Evolutionary conservation across 2,329 filamentous ascomycete species (phyloP).

Genomic region (Bipolaris victoriae): DNA sequence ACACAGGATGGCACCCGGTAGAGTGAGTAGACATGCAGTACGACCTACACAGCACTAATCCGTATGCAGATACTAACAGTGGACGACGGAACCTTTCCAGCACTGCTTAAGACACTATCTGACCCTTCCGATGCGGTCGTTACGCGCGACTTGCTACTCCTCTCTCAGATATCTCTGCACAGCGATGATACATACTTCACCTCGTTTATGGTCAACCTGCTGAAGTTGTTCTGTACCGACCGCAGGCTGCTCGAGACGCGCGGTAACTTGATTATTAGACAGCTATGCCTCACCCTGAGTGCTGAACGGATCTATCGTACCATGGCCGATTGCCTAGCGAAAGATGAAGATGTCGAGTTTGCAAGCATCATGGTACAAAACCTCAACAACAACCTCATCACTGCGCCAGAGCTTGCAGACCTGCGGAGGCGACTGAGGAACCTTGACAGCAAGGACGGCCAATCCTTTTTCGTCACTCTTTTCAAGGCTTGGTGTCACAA

Average conservation of each 20-base stretch:
- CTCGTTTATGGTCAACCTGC: conserved; percentile 95
- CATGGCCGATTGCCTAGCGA: conserved; percentile 93
- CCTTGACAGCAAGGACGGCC: conserved; percentile 90
- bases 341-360: conserved; percentile 97
- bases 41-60: conserved; percentile 7
- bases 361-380: conserved; percentile 99
- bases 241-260: conserved; percentile 86
- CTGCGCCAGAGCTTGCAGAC: conserved; percentile 90
- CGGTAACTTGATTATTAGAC: conserved; percentile 94
- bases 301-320: conserved; percentile 95
- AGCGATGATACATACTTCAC: conserved; percentile 98
- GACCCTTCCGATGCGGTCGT: conserved; percentile 96
- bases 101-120: conserved; percentile 91
- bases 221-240: conserved; percentile 95
- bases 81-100: conserved; percentile 96
- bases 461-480: conserved; percentile 90
- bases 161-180: conserved; percentile 95
- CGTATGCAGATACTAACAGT: conserved; percentile 70
- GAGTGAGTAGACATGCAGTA: conserved; percentile 60
- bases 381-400: conserved; percentile 98
- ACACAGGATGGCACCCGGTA: conserved; percentile 90
- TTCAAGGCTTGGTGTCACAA: conserved; percentile 99
- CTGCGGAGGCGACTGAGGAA: conserved; percentile 89
- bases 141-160: conserved; percentile 87
- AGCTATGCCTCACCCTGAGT: conserved; percentile 89